Percentiles rank a stretch among this genome's conserved stretches.
phyloP scores from a whole-genome alignment of 257 asterid genomes.

The Petunia secreta region DNA sequence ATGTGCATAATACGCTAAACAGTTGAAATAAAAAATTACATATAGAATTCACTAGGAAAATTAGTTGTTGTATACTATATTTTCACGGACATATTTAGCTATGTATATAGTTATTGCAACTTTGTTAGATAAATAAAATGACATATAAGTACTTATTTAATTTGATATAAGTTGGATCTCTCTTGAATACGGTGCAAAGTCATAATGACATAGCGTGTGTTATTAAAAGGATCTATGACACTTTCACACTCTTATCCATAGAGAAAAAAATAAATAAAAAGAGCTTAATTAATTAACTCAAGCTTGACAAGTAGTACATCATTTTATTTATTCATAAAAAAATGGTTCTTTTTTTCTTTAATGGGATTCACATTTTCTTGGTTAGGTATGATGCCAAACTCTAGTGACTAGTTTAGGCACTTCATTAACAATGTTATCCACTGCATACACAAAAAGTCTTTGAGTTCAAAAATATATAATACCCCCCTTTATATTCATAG shows the following conservation, averaged over 20 bases:
- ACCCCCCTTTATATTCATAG: background rate
- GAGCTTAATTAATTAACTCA: background rate
- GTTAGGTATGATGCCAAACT: constrained; percentile 16
- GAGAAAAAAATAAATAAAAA: background rate
- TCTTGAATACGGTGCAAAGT: background rate
- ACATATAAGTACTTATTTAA: too few relatives aligned
- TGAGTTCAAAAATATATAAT: background rate
- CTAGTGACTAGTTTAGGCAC: background rate
- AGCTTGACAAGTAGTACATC: background rate
- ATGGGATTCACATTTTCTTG: constrained; percentile 7
- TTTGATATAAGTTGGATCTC: background rate
- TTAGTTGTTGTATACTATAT: too few relatives aligned
- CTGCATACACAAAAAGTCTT: background rate
- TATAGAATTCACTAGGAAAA: too few relatives aligned
- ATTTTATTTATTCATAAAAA: background rate
- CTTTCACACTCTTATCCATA: background rate
- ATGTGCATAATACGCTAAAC: too few relatives aligned
- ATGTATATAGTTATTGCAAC: too few relatives aligned
- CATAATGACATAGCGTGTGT: background rate
- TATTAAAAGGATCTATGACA: background rate
- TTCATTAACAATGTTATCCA: background rate
- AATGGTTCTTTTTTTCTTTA: background rate
- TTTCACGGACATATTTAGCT: too few relatives aligned
- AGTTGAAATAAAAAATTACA: too few relatives aligned
- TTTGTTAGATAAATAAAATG: too few relatives aligned